phyloP scores from a whole-genome alignment of 805 yeast species.

The Peterozyma xylosa region DNA sequence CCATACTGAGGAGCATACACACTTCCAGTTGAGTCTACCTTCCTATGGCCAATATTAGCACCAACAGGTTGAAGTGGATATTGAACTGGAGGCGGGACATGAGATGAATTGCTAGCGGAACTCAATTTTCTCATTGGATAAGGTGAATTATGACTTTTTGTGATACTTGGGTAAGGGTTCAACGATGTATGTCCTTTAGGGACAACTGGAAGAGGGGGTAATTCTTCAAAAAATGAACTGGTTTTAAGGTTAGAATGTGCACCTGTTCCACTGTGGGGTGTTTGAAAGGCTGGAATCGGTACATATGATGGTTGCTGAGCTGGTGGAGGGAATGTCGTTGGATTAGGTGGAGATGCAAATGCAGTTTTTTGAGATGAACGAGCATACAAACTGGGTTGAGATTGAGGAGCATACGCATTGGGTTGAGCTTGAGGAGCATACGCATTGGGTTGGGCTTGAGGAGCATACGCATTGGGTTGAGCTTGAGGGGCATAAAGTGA shows the following conservation, averaged over 20 bases:
- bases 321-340: background rate
- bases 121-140: background rate
- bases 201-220: slow-evolving; percentile 4
- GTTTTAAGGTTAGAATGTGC: slow-evolving; percentile 4
- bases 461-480: background rate
- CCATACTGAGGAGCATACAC: background rate
- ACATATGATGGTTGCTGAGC: background rate
- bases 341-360: background rate
- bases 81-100: slow-evolving; percentile 1
- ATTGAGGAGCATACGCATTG: background rate
- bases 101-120: background rate
- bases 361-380: slow-evolving; percentile 1
- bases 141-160: background rate
- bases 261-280: slow-evolving; percentile 3
- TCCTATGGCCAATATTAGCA: background rate
- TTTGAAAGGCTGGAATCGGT: background rate
- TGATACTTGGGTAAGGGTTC: slow-evolving; percentile 7
- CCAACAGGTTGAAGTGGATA: background rate
- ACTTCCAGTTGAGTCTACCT: background rate
- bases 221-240: slow-evolving; percentile 7
- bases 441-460: background rate
- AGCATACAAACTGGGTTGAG: background rate
- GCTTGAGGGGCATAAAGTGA: background rate
- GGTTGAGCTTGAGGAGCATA: background rate
- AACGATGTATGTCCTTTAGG: background rate